A percentile compares a stretch with the other conserved stretches of the same genome.
phyloP scores from a whole-genome alignment of 1,284 basidiomycete species.

The Inonotus obliquus region DNA sequence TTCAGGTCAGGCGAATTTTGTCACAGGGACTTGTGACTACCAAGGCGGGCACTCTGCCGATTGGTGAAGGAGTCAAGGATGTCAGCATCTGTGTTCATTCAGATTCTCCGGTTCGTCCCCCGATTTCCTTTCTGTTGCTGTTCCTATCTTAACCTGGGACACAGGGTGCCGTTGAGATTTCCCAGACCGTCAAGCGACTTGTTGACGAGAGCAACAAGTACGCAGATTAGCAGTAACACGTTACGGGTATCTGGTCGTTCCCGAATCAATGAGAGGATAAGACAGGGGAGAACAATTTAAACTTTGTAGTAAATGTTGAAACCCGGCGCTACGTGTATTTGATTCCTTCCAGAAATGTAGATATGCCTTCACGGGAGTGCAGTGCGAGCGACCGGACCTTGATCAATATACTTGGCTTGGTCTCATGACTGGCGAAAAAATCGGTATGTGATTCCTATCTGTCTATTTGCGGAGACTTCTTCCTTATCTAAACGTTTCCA shows the following conservation, averaged over 20 bases:
- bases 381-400: neutral
- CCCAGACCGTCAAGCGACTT: conserved; percentile 41
- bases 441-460: neutral
- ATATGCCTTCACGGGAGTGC: neutral
- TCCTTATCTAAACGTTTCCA: neutral
- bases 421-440: neutral
- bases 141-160: neutral
- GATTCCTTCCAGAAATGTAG: too few species aligned
- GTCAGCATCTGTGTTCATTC: conserved; percentile 64
- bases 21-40: conserved; percentile 43
- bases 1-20: conserved; percentile 43
- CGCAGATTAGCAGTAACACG: neutral
- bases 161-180: conserved; percentile 49
- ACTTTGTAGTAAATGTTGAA: neutral
- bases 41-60: conserved; percentile 36
- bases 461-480: neutral
- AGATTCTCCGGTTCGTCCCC: conserved; percentile 50
- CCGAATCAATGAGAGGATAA: neutral
- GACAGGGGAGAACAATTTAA: neutral
- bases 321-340: neutral
- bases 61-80: conserved; percentile 40
- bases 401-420: neutral
- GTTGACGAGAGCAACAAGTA: conserved; percentile 45
- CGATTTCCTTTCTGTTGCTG: neutral
- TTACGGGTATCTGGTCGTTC: neutral